Base-by-base conservation (phyloP, 306 rosid species). In the Cajanus cajan region DNA sequence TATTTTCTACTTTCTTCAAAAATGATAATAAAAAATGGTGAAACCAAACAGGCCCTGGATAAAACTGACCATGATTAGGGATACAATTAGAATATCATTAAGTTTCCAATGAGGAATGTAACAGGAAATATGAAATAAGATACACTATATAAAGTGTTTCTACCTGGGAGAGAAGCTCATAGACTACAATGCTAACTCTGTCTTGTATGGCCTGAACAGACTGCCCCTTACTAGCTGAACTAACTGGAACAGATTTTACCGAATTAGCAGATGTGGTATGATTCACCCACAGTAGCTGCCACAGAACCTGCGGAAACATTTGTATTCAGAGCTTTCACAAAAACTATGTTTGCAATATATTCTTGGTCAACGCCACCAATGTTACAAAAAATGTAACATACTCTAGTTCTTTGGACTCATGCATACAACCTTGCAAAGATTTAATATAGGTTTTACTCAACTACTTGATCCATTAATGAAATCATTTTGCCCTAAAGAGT, bases 141-240 rank as follows among this genome's bases (percentile, higher is more conserved):
- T 61, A 28, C 13, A 61, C 24, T 44, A 47, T 22, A 40, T 40
- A 72, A 34, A 77, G 21, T 34, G 19, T 69, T 54, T 76, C 44
- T 82, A 92, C 97, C 97, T 92, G 93, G 67, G 92, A 92, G 62
- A 92, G 90, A 77, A 92, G 97, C 80, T 89, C 93, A 63, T 96
- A 85, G 18, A 87, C 93, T 21, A 86, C 96, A 78, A 89, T 71
- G 83, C 96, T 84, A 82, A 89, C 97, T 88, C 93, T 86, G 52
- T 83, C 85, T 82, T 92, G 97, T 70, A 90, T 87, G 74, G 84
- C 78, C 77, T 89, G 90, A 82, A 89, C 80, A 16, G 92, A 65
- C 57, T 83, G 82, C 84, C 85, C 83, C 85, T 87, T 92, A 54
- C 73, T 76, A 70, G 82, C 77, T 68, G 74, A 58, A 34, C 65